A percentile compares a stretch with the other conserved stretches of the same genome.
These are phyloP conservation scores for Venturiaceae sp. DNA, from an alignment of 2,329 filamentous ascomycete genomes.

Conservation along the genomic window DNA sequence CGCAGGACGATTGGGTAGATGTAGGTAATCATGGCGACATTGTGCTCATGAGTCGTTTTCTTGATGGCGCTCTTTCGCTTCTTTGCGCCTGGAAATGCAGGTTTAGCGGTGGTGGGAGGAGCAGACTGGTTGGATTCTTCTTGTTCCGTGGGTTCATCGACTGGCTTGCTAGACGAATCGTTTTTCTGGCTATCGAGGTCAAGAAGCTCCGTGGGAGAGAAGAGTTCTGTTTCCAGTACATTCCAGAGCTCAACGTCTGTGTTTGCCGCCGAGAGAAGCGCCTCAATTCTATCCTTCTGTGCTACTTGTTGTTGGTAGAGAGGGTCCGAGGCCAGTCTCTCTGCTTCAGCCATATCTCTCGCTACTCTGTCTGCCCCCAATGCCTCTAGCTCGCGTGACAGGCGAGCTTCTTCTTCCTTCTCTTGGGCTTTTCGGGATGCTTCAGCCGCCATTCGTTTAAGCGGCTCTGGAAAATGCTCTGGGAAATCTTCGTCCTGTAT, in stretches of 20 bases:
- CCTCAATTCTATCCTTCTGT: slow-evolving; percentile 29
- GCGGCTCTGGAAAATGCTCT: background rate
- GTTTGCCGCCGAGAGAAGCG: slow-evolving; percentile 42
- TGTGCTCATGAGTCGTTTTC: slow-evolving; percentile 7
- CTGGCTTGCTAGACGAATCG: no score
- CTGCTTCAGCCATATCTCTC: background rate
- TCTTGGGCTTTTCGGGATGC: background rate
- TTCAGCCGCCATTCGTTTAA: background rate
- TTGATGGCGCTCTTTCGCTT: background rate
- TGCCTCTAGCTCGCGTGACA: slow-evolving; percentile 29
- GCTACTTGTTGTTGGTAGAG: slow-evolving; percentile 9
- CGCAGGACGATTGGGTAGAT: slow-evolving; percentile 55
- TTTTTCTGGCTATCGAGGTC: background rate
- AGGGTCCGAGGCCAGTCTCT: background rate
- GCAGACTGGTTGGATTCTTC: background rate
- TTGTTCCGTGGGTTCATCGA: no score
- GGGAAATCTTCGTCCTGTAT: background rate
- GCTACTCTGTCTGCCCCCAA: background rate
- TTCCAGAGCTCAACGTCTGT: slow-evolving; percentile 60
- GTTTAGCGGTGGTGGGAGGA: background rate
- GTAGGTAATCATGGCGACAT: slow-evolving; percentile 50
- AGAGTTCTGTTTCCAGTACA: slow-evolving; percentile 57
- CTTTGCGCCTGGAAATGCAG: background rate
- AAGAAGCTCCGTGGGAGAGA: slow-evolving; percentile 28
- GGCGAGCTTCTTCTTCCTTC: slow-evolving; percentile 22